Conservation (phyloP, 1,284 basidiomycete genomes). For the Austroboletus novae-zelandiae region DNA sequence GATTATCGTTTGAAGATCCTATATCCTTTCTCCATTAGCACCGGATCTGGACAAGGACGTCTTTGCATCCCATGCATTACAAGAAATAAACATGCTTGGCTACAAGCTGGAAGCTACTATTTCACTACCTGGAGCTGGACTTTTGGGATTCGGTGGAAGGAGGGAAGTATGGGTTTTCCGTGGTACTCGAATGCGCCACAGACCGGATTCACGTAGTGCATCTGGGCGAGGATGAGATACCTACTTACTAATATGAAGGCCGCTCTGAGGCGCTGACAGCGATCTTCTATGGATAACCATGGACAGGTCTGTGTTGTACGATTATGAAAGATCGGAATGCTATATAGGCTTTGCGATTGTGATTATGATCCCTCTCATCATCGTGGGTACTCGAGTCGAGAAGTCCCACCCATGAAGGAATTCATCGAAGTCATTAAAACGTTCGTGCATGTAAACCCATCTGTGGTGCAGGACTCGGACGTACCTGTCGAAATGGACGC, state of each 20-base stretch:
- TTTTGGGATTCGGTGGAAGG: conserved; percentile 40
- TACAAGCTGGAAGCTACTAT: conserved; percentile 49
- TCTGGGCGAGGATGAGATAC: conserved; percentile 23
- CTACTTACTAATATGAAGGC: not conserved
- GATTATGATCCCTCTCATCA: not conserved
- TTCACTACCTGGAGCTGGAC: conserved; percentile 39
- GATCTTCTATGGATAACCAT: not conserved
- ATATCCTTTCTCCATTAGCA: conserved; percentile 25
- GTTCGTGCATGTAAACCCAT: no score
- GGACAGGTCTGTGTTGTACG: conserved; percentile 13
- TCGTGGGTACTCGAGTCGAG: no score
- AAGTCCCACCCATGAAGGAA: conserved; percentile 38
- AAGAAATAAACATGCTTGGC: conserved; percentile 39
- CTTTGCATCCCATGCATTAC: conserved; percentile 43
- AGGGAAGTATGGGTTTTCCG: conserved; percentile 53
- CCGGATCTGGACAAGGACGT: conserved; percentile 40
- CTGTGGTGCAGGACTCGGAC: no score
- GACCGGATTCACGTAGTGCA: conserved; percentile 30
- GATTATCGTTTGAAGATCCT: conserved; percentile 13
- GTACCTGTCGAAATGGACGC: no score
- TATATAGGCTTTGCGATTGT: not conserved
- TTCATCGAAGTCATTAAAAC: conserved; percentile 24
- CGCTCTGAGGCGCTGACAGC: no score
- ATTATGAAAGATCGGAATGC: conserved; percentile 5
- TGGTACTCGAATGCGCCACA: conserved; percentile 26